Evolutionary conservation across 2,329 filamentous ascomycete species (phyloP), one percentile per base, ranked within the genome.

Genomic region (Fusarium sp.): DNA sequence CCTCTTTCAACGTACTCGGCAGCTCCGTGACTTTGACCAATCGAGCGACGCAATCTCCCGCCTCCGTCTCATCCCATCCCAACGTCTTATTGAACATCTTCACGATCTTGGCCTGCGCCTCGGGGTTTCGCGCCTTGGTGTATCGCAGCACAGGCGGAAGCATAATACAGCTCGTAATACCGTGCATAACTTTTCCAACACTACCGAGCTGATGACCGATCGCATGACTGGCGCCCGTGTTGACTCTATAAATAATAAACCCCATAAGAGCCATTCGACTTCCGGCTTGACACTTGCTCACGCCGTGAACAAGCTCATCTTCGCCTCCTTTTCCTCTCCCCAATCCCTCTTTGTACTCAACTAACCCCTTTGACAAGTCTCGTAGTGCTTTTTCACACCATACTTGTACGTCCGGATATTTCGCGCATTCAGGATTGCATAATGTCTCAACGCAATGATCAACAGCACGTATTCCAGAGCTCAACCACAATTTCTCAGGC

Each of bases 201-300:
- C 64, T 64, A 3, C 65, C 65, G 1, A 68, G 20, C 17, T 68
- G 64, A 53, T 68, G 65, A 0, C 65, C 65, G 12, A 68, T 64
- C 2, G 65, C 65, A 20, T 68, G 65, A 4, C 65, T 68, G n/a
- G 64, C 65, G 2, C 65, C 65, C 65, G 68, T 68, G 3, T 68
- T 68, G 1, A 68, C 35, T 18, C 42, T 39, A 15, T 68, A 68
- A 3, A 68, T 36, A 2, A 68, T 68, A 4, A 64, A 68, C 0
- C 64, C 65, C 64, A 68, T 68, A 15, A 68, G 65, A 1, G 65
- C 65, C 64, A 68, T 68, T 12, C 64, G 65, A 47, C 64, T 68
- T 35, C 65, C 65, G 0, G 64, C 64, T 17, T 68, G 65, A 25
- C 65, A 68, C 17, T 68, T 68, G 11, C 64, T 68, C 4, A 64